Evolutionary conservation across 305 asterid species (phyloP), one percentile per base, ranked within the genome.

Genomic region (Fraxinus dipetala): DNA sequence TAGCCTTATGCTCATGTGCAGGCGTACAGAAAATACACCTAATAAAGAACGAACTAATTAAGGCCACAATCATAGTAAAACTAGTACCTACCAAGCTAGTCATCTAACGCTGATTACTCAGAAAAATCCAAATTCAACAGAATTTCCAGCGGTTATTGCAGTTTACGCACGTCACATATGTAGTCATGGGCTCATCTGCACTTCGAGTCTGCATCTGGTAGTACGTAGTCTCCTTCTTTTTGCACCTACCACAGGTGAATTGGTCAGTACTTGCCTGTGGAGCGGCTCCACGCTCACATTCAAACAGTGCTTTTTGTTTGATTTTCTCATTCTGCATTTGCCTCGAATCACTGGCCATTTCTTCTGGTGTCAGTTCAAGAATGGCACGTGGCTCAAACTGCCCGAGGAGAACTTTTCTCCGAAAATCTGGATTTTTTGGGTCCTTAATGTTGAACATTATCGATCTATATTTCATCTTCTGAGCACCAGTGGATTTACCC

Each of bases 141-240:
- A 95, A 95, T 87, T 93, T 95, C 98, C 98, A 95, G 69, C 87
- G 93, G 70, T 95, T 89, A 35, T 84, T 79, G 51, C 98, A 95
- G 96, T 91, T 91, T 11, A 92, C 97, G 54, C 98, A 95, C 0
- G 98, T 95, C 2, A 95, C 97, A 22, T 74, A 93, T 3, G 98
- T 95, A 0, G 98, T 93, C 98, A 95, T 93, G 0, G 98, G 98
- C 85, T 95, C 98, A 35, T 93, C 98, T 0, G 98, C 98, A 87
- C 98, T 93, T 87, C 98, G 83, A 1, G 94, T 95, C 90, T 95
- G 98, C 95, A 93, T 77, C 88, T 95, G 98, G 81, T 91, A 95
- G 78, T 95, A 95, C 28, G 98, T 95, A 6, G 90, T 80, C 63
- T 26, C 35, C 79, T 38, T 26, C 61, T 22, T 22, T 4, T 87